phyloP scores from a whole-genome alignment of 352 stramenopile genomes.

The Stramenopiles sp. region DNA sequence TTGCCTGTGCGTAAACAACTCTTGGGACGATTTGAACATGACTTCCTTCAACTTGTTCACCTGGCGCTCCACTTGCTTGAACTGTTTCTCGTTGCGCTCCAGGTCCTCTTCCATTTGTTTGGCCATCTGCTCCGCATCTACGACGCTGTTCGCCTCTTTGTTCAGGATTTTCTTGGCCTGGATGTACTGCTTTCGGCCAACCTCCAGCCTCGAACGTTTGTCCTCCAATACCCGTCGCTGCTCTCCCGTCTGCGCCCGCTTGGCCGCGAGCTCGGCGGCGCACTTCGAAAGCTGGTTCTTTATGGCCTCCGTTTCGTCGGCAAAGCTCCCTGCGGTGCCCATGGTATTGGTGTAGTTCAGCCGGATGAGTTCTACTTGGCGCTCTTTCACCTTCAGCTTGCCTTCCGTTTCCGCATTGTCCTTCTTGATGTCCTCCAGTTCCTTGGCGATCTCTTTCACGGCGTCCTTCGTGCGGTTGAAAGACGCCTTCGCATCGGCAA shows the following conservation, averaged over 20 bases:
- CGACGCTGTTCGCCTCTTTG: conserved; percentile 37
- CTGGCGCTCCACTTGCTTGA: conserved; percentile 44
- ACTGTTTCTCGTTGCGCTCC: conserved; percentile 27
- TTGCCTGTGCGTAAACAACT: conserved; percentile 56
- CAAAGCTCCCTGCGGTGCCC: conserved; percentile 13
- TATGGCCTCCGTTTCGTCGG: conserved; percentile 68
- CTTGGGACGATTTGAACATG: conserved; percentile 70
- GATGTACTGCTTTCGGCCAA: conserved; percentile 40
- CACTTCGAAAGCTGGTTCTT: conserved; percentile 65
- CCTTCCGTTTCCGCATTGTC: not conserved
- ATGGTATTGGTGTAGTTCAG: not conserved
- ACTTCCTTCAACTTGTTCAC: conserved; percentile 62
- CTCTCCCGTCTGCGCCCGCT: conserved; percentile 48
- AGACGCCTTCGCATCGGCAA: conserved; percentile 34
- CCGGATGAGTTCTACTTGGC: not conserved
- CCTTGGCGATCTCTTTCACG: not conserved
- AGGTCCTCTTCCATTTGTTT: conserved; percentile 55
- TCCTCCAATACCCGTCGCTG: conserved; percentile 44
- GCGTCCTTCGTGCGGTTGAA: not conserved
- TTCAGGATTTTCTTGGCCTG: conserved; percentile 50
- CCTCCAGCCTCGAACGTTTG: conserved; percentile 32
- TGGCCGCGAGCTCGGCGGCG: conserved; percentile 52
- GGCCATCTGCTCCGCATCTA: conserved; percentile 49
- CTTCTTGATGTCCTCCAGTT: not conserved
- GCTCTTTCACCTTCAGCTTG: not conserved